Base-by-base conservation (phyloP, 306 rosid genomes). In the Comarum palustre region DNA sequence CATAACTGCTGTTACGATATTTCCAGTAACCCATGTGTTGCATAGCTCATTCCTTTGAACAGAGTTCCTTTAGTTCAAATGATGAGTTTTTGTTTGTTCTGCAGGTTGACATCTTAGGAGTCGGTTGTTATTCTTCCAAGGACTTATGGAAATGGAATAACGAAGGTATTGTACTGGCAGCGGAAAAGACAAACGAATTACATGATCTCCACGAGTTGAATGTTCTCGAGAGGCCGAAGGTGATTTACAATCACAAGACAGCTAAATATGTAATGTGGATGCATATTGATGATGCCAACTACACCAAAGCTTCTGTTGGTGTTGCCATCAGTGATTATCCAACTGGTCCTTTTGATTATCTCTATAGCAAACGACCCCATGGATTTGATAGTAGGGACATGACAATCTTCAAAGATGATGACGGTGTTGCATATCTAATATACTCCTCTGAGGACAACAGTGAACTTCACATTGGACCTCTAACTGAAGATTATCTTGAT, bases 261-360 rank as follows among this genome's bases (percentile, higher is more conserved):
- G 83, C 87, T 65, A 92, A 91, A 79, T 95, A 90, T 55, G 99
- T 92, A 59, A 95, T 95, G 99, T 95, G 96, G 99, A 95, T 92
- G 97, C 99, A 95, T 82, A 78, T 95, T 4, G 99, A 95, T 13
- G 96, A 95, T 83, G 84, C 78, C 29, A 95, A 95, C 93, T 95
- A 95, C 67, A 95, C 99, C 25, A 91, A 92, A 83, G 97, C 99
- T 22, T 72, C 97, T 13, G 90, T 84, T 65, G 99, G 99, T 7
- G 70, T 90, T 38, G 99, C 99, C 22, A 61, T 73, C 59, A 90
- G 97, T 60, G 99, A 95, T 54, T 68, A 84, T 65, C 92, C 99
- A 4, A 88, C 89, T 12, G 97, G 99, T 31, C 96, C 99, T 61
- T 95, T 91, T 76, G 74, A 81, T 75, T 95, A 91, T 83, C 85